Conservation (phyloP, 148 eudicot species). For the Camellia sinensis region DNA sequence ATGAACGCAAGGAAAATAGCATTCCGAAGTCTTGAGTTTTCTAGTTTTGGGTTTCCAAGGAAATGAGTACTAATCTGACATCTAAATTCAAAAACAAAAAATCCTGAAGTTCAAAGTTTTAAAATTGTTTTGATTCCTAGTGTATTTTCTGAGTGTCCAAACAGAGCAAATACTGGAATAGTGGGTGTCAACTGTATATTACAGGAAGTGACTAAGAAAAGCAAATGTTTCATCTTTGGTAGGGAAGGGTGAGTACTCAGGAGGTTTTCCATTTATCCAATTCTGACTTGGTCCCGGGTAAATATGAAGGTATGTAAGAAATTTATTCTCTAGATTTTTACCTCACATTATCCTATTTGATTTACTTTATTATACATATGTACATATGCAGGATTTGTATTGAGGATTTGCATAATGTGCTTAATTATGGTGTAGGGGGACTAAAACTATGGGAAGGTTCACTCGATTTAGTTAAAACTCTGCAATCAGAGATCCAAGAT, state of each 20-base stretch:
- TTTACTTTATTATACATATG: neutral
- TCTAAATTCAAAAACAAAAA: neutral
- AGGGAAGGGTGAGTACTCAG: constrained; percentile 91
- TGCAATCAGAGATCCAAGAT: constrained; percentile 56
- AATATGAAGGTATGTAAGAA: constrained; percentile 80
- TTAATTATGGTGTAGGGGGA: constrained; percentile 56
- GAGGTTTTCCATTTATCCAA: constrained; percentile 83
- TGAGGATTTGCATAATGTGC: neutral
- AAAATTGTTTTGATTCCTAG: neutral
- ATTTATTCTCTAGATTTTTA: neutral
- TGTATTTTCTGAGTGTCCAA: neutral
- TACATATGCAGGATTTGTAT: too few relatives aligned
- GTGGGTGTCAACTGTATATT: neutral
- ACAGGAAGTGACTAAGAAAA: neutral
- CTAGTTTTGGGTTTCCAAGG: neutral
- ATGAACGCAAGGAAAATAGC: neutral
- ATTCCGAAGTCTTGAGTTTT: neutral
- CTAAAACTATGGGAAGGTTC: constrained; percentile 97
- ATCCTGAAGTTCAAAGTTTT: neutral
- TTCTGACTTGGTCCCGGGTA: constrained; percentile 94
- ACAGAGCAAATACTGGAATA: neutral
- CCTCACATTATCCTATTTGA: neutral
- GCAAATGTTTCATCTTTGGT: constrained; percentile 18
- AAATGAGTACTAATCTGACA: neutral
- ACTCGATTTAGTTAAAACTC: constrained; percentile 72